Conservation (phyloP, 805 yeast genomes). For the Ogataea corticis region DNA sequence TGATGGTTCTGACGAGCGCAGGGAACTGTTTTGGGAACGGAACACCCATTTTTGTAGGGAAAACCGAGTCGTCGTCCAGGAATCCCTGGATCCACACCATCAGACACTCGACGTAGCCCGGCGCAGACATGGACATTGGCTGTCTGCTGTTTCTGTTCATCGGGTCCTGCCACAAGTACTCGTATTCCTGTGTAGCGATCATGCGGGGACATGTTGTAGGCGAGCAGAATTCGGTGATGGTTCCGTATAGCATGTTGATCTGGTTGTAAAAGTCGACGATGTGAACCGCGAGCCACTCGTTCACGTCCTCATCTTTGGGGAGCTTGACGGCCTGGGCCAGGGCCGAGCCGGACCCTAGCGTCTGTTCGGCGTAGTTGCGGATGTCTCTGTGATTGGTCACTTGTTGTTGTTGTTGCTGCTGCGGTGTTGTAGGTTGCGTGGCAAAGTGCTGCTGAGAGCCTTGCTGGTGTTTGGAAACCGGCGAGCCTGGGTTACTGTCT, state of each 20-base stretch:
- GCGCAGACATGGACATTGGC: constrained; percentile 90
- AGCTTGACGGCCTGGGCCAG: constrained; percentile 89
- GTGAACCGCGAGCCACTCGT: constrained; percentile 96
- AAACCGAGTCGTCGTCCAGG: constrained; percentile 84
- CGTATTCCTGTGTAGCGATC: constrained; percentile 98
- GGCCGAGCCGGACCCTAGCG: constrained; percentile 89
- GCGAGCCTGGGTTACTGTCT: constrained; percentile 26
- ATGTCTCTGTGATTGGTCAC: constrained; percentile 61
- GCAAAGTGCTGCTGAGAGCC: constrained; percentile 11
- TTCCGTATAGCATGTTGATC: constrained; percentile 92
- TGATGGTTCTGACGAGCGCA: constrained; percentile 75
- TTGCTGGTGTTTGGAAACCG: constrained; percentile 22
- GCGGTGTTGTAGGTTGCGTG: constrained; percentile 10
- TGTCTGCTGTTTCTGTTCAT: constrained; percentile 51
- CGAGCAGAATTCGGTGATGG: constrained; percentile 95
- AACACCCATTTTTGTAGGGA: constrained; percentile 89
- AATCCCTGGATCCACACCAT: constrained; percentile 96
- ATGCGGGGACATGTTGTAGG: constrained; percentile 93
- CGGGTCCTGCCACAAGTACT: constrained; percentile 94
- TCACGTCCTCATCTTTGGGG: constrained; percentile 87
- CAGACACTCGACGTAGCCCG: constrained; percentile 88
- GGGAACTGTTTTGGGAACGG: constrained; percentile 87
- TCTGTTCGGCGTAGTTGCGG: constrained; percentile 88
- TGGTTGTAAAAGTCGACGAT: constrained; percentile 97
- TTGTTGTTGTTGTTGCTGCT: constrained; percentile 20